Percentiles rank a stretch among this genome's conserved stretches.
Evolutionary conservation across 208 protist genomes (phyloP).

Genomic region (Willaertia magna): DNA sequence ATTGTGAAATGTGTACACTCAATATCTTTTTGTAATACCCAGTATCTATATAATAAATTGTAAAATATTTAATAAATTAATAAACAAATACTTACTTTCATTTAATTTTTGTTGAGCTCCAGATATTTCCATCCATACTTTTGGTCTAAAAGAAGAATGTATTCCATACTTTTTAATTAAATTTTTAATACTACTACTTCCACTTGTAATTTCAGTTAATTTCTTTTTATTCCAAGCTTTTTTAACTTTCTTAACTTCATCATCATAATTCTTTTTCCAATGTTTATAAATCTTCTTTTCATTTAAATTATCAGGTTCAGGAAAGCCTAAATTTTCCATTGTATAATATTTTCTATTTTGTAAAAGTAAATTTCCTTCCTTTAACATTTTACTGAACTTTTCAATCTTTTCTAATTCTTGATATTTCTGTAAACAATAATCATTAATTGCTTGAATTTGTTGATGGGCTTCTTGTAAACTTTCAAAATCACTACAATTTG

Average conservation of each 20-base stretch:
- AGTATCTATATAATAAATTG: too few relatives aligned
- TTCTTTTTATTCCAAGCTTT: not conserved
- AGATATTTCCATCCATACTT: not conserved
- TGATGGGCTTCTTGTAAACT: not conserved
- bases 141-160: not conserved
- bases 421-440: not conserved
- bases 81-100: not conserved
- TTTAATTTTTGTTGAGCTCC: not conserved
- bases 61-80: too few relatives aligned
- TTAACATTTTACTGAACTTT: not conserved
- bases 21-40: slow-evolving; percentile 7
- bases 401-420: not conserved
- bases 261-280: not conserved
- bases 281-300: not conserved
- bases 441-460: not conserved
- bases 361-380: not conserved
- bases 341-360: not conserved
- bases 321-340: not conserved
- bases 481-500: not conserved
- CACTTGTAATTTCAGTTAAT: not conserved
- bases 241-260: not conserved
- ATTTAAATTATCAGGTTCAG: not conserved
- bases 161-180: not conserved
- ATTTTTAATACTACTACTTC: not conserved
- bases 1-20: too few relatives aligned